Evolutionary conservation across 1,284 basidiomycete genomes (phyloP), one percentile per base, ranked within the genome.

Genomic region (Ceratobasidium sp.): DNA sequence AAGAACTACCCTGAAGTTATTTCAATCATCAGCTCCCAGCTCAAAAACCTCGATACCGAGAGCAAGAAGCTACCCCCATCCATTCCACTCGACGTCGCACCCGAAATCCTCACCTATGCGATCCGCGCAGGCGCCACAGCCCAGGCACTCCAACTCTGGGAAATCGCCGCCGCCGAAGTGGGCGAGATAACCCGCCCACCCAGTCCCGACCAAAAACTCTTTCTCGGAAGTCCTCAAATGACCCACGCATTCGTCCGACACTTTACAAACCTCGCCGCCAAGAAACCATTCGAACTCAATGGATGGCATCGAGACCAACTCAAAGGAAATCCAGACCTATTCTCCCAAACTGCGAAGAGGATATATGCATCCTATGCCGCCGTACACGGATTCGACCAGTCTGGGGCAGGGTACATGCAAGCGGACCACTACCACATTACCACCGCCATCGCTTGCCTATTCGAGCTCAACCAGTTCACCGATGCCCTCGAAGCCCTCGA

Each of bases 351-450:
- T 1, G 62, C 62, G 6, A 49, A 65, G 25, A 17, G 22, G 8
- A 20, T 65, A 8, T 65, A 65, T 29, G 35, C 38, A 17, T 20
- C 62, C 7, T 65, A 40, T 53, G 62, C 62, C n/a, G 20, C 35
- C 20, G 62, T 65, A 4, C 62, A 65, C 22, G 62, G 62, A 15
- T 65, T 65, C 38, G 42, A 62, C 31, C 8, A 40, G 17, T 40
- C 17, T 40, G 38, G 17, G 8, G 58, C 32, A 22, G 31, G 20
- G 32, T 62, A 62, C 29, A 1, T 38, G 3, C 17, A 4, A 17
- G 62, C 62, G 17, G 47, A 52, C 38, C 62, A 65, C 38, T 53
- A 65, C 49, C 62, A 65, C 17, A 27, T 65, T n/a, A 20, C 62
- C 15, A 65, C 62, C 31, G 38, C 62, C 25, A 22, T 65, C 35